phyloP scores from a whole-genome alignment of 2,329 filamentous ascomycete genomes.

The Xylaria digitata region DNA sequence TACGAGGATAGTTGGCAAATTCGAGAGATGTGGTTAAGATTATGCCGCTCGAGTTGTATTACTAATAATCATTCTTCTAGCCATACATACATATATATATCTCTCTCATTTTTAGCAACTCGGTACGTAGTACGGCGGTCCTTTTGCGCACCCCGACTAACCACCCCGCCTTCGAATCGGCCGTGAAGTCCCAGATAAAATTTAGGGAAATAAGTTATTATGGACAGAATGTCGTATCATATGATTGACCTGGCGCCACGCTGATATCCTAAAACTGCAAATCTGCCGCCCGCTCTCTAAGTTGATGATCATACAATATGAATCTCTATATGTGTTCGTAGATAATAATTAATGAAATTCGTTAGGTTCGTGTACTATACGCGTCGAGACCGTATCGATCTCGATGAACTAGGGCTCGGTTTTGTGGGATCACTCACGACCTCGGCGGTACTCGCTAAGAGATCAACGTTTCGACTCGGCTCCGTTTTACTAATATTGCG shows the following conservation, averaged over 20 bases:
- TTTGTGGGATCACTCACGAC: constrained; percentile 59
- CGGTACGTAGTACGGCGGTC: background rate
- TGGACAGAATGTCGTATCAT: constrained; percentile 30
- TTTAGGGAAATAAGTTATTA: constrained; percentile 19
- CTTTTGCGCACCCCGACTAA: constrained; percentile 11
- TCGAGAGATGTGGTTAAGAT: background rate
- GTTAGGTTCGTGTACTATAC: constrained; percentile 37
- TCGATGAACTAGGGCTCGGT: constrained; percentile 42
- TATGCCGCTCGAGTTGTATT: constrained; percentile 18
- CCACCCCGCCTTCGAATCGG: background rate
- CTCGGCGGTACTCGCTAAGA: constrained; percentile 67
- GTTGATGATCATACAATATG: constrained; percentile 37
- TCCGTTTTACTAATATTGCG: constrained; percentile 68
- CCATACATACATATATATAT: constrained; percentile 8
- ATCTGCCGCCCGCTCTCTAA: constrained; percentile 38
- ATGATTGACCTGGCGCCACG: constrained; percentile 37
- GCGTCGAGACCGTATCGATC: constrained; percentile 21
- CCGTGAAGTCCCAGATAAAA: background rate
- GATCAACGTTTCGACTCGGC: constrained; percentile 58
- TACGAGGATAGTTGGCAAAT: background rate
- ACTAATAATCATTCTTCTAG: constrained; percentile 30
- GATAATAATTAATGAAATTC: constrained; percentile 35
- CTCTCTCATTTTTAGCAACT: constrained; percentile 1
- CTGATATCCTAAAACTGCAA: constrained; percentile 36
- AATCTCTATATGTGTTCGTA: constrained; percentile 32